These are phyloP conservation scores for Xylariaceae sp. DNA, from an alignment of 2,329 filamentous ascomycete species.

Conservation along the genomic window DNA sequence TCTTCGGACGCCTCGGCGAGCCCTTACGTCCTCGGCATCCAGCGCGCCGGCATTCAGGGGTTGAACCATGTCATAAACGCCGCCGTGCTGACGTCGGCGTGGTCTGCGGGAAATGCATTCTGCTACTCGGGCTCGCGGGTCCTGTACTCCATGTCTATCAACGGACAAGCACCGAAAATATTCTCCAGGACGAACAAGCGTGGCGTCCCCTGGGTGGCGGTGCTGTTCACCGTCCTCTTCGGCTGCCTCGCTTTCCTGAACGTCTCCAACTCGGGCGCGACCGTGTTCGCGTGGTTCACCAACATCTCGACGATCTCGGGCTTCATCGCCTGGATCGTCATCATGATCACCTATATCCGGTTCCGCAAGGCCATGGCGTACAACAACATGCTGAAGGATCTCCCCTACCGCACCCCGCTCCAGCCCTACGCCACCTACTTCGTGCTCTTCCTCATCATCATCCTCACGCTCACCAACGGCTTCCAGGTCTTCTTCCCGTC, in stretches of 20 bases:
- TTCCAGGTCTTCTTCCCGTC: constrained; percentile 73
- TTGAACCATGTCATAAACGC: constrained; percentile 71
- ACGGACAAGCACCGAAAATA: constrained; percentile 64
- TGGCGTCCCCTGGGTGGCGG: constrained; percentile 62
- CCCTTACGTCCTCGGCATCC: constrained; percentile 69
- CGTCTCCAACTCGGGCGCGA: constrained; percentile 61
- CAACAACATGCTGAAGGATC: constrained; percentile 52
- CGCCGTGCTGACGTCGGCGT: constrained; percentile 67
- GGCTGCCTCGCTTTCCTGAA: constrained; percentile 73
- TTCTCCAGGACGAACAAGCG: constrained; percentile 63
- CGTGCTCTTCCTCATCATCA: constrained; percentile 57
- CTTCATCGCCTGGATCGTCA: constrained; percentile 62
- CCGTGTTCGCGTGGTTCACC: constrained; percentile 72
- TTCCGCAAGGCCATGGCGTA: constrained; percentile 59
- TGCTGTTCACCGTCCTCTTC: constrained; percentile 60
- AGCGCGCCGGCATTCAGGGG: constrained; percentile 62
- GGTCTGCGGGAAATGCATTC: constrained; percentile 64
- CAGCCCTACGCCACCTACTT: constrained; percentile 68
- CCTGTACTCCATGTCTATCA: constrained; percentile 68
- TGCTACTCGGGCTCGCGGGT: constrained; percentile 71
- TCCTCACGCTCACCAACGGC: constrained; percentile 74
- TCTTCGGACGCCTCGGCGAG: constrained; percentile 63
- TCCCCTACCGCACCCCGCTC: constrained; percentile 55
- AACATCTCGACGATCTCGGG: constrained; percentile 68
- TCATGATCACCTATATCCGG: constrained; percentile 61